A percentile compares a stretch with the other conserved stretches of the same genome.
These are phyloP conservation scores for Rhizoclosmatium sp. DNA, from an alignment of 192 early-diverging fungal genomes.

Conservation along the genomic window DNA sequence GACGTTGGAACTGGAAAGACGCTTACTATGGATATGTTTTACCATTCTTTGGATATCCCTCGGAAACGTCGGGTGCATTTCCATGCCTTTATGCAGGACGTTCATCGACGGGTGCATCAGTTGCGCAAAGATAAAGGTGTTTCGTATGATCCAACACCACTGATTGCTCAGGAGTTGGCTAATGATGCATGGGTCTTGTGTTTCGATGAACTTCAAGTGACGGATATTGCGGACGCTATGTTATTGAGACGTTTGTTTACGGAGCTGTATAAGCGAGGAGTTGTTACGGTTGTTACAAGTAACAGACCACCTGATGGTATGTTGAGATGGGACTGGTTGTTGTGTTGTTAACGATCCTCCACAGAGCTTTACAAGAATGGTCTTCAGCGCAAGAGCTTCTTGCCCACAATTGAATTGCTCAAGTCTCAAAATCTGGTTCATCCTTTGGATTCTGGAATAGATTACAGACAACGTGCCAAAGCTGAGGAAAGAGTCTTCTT, in stretches of 20 bases:
- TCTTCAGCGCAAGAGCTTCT: slow-evolving; percentile 89
- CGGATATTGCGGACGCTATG: slow-evolving; percentile 98
- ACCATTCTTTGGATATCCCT: slow-evolving; percentile 71
- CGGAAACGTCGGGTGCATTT: slow-evolving; percentile 93
- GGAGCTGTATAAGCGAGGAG: slow-evolving; percentile 83
- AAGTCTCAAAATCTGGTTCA: slow-evolving; percentile 83
- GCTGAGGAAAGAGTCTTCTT: slow-evolving; percentile 74
- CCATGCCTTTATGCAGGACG: slow-evolving; percentile 96
- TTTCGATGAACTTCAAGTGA: slow-evolving; percentile 98
- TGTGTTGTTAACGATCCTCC: background rate
- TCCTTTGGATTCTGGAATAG: slow-evolving; percentile 86
- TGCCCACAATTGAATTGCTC: slow-evolving; percentile 90
- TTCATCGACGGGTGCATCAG: slow-evolving; percentile 75
- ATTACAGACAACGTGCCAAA: slow-evolving; percentile 78
- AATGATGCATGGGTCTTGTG: slow-evolving; percentile 86
- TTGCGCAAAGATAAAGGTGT: slow-evolving; percentile 29
- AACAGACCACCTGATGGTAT: slow-evolving; percentile 87
- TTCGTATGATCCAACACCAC: slow-evolving; percentile 69
- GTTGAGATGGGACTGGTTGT: background rate
- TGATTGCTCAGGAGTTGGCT: slow-evolving; percentile 83
- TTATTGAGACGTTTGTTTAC: slow-evolving; percentile 81
- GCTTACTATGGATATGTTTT: slow-evolving; percentile 96
- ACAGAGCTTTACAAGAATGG: slow-evolving; percentile 91
- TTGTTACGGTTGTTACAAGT: slow-evolving; percentile 91
- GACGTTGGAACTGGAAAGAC: slow-evolving; percentile 86